phyloP scores from a whole-genome alignment of 1,284 basidiomycete genomes.

The Neonothopanus nambi region DNA sequence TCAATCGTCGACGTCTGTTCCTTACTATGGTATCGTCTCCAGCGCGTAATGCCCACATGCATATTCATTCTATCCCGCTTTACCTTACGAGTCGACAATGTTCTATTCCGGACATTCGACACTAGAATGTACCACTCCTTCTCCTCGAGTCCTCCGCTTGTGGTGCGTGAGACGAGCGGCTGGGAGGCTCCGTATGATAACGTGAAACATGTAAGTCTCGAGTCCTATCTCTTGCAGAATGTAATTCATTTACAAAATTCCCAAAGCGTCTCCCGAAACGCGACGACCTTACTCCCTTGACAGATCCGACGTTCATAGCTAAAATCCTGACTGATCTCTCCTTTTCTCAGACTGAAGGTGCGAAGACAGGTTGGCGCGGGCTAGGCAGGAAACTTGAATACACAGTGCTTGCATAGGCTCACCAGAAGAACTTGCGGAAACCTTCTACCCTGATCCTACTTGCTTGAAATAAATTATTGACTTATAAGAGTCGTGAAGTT shows the following conservation, averaged over 20 bases:
- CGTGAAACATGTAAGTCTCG: constrained; percentile 64
- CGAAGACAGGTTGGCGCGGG: constrained; percentile 80
- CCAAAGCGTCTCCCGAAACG: constrained; percentile 73
- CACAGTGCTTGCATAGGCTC: constrained; percentile 14
- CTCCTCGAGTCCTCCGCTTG: constrained; percentile 50
- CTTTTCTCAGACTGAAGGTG: constrained; percentile 58
- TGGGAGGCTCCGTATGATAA: constrained; percentile 88
- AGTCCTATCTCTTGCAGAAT: not conserved
- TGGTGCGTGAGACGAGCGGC: constrained; percentile 85
- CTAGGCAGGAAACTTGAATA: constrained; percentile 55
- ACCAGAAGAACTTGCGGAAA: not conserved
- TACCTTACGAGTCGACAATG: constrained; percentile 93
- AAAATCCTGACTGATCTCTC: constrained; percentile 72
- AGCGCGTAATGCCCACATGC: constrained; percentile 98
- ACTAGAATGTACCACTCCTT: constrained; percentile 92
- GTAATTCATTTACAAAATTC: constrained; percentile 5
- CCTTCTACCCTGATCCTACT: no score
- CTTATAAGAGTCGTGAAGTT: not conserved
- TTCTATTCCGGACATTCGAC: constrained; percentile 90
- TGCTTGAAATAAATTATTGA: not conserved
- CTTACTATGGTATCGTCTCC: constrained; percentile 7
- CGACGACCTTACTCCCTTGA: constrained; percentile 87
- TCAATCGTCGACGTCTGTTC: not conserved
- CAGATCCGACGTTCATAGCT: constrained; percentile 86
- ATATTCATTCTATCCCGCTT: constrained; percentile 91